phyloP scores from a whole-genome alignment of 2,329 filamentous ascomycete genomes.

The Cladosporium oxysporum region DNA sequence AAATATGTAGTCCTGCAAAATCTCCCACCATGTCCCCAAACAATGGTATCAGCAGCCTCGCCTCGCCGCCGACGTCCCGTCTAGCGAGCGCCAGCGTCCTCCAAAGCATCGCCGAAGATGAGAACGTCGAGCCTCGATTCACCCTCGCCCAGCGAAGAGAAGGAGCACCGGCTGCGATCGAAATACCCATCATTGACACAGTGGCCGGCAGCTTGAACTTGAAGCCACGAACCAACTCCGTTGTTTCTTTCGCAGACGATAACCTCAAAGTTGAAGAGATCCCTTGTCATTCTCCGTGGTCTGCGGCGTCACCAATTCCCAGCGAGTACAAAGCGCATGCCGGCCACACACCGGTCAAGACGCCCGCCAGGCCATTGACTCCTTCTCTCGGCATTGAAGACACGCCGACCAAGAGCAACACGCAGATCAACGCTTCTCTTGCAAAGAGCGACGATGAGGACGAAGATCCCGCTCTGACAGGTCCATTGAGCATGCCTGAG shows the following conservation, averaged over 20 bases:
- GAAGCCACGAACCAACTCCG: slow-evolving; percentile 25
- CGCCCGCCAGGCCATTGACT: slow-evolving; percentile 31
- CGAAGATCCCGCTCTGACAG: slow-evolving; percentile 36
- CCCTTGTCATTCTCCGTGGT: slow-evolving; percentile 24
- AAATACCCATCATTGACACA: slow-evolving; percentile 25
- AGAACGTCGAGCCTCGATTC: slow-evolving; percentile 28
- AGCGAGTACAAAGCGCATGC: slow-evolving; percentile 34
- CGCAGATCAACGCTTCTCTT: slow-evolving; percentile 36
- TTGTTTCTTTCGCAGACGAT: slow-evolving; percentile 30
- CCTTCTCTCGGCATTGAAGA: slow-evolving; percentile 37
- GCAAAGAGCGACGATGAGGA: slow-evolving; percentile 32
- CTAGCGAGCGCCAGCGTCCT: slow-evolving; percentile 25
- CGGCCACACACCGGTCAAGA: slow-evolving; percentile 39
- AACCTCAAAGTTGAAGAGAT: slow-evolving; percentile 34
- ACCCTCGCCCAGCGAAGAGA: slow-evolving; percentile 28
- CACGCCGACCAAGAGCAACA: slow-evolving; percentile 40
- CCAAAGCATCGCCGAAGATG: slow-evolving; percentile 39
- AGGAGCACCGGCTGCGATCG: slow-evolving; percentile 31
- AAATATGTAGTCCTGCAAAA: slow-evolving; percentile 36
- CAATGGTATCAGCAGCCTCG: slow-evolving; percentile 23
- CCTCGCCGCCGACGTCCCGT: slow-evolving; percentile 27
- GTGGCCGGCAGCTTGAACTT: slow-evolving; percentile 22
- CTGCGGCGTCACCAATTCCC: slow-evolving; percentile 35
- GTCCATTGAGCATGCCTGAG: slow-evolving; percentile 40
- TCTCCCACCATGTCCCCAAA: slow-evolving; percentile 37